These are phyloP conservation scores for Cymbopogon citratus DNA, from an alignment of 176 grass and related monocot genomes.

Conservation along the genomic window DNA sequence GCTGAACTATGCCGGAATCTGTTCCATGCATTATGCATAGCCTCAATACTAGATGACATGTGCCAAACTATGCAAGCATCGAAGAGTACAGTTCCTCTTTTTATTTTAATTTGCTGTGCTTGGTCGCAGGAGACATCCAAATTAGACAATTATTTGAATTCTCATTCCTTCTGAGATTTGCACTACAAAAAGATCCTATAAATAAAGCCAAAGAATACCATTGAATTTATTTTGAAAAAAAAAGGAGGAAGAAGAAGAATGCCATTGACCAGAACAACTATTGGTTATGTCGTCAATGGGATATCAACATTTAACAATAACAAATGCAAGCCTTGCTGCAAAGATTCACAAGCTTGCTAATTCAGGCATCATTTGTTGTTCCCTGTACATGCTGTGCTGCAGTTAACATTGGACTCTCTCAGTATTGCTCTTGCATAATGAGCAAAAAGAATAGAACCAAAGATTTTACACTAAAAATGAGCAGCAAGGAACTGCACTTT, in stretches of 20 bases:
- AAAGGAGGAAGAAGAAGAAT: no score
- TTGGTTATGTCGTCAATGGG: neutral
- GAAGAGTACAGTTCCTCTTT: neutral
- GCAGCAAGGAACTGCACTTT: conserved; percentile 30
- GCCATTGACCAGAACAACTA: neutral
- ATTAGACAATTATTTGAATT: neutral
- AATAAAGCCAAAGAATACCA: neutral
- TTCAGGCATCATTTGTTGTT: neutral
- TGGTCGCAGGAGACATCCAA: neutral
- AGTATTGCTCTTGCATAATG: conserved; percentile 7
- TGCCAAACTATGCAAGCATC: neutral
- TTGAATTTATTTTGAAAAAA: no score
- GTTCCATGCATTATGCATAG: neutral
- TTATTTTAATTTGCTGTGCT: neutral
- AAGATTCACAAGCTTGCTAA: neutral
- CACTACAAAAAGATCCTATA: neutral
- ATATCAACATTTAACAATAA: neutral
- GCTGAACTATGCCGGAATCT: neutral
- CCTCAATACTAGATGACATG: neutral
- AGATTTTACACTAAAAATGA: conserved; percentile 15
- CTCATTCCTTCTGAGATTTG: neutral
- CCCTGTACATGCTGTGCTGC: conserved; percentile 8
- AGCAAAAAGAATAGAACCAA: conserved; percentile 2
- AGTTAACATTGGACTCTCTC: neutral
- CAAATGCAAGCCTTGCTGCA: neutral